A percentile compares a stretch with the other conserved stretches of the same genome.
Conservation (phyloP, 495 filamentous ascomycete species). For the Neurospora sp. region DNA sequence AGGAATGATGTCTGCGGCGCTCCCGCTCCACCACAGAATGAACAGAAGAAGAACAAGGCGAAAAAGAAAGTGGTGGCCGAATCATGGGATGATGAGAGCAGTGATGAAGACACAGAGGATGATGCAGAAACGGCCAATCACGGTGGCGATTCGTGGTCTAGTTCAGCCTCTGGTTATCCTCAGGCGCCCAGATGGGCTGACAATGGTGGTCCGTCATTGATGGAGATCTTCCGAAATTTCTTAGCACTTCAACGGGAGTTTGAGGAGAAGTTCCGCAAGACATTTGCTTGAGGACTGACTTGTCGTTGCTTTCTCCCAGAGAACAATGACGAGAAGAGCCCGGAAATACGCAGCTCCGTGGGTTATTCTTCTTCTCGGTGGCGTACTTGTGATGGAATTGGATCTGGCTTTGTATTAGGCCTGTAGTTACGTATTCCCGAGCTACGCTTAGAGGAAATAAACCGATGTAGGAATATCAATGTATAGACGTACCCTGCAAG, state of each 20-base stretch:
- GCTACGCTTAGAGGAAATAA: background rate
- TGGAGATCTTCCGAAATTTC: constrained; percentile 49
- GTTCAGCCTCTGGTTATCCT: background rate
- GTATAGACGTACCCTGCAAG: background rate
- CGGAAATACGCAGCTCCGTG: background rate
- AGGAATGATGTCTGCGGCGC: background rate
- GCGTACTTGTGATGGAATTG: background rate
- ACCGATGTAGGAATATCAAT: background rate
- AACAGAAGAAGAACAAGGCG: background rate
- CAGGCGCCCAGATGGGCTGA: constrained; percentile 3
- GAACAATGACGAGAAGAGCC: background rate
- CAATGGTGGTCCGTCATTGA: constrained; percentile 33
- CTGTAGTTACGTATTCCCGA: background rate
- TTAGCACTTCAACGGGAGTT: constrained; percentile 47
- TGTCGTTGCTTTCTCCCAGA: background rate
- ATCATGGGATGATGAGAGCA: constrained; percentile 16
- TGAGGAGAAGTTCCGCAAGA: constrained; percentile 54
- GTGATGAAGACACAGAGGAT: constrained; percentile 7
- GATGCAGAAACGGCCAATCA: constrained; percentile 7
- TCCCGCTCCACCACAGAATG: background rate
- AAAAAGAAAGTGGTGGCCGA: constrained; percentile 17
- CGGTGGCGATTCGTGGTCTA: constrained; percentile 1
- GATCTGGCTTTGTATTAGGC: background rate
- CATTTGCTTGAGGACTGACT: constrained; percentile 27
- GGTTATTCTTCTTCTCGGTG: background rate